phyloP scores from a whole-genome alignment of 331 rosid genomes.

The Rhamnella rubrinervis region DNA sequence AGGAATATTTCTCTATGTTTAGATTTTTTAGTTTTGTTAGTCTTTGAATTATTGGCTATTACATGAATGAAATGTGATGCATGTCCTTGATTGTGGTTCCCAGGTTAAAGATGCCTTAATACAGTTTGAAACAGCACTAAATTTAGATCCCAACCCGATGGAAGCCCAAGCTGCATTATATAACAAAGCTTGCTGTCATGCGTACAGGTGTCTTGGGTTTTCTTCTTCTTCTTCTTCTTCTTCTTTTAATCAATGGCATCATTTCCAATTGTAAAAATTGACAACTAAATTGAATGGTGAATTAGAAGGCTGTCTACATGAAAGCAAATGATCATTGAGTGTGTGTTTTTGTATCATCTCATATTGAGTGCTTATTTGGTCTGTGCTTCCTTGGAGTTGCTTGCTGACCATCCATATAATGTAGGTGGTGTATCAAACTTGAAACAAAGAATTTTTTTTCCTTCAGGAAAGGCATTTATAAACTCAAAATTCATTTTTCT shows the following conservation, averaged over 20 bases:
- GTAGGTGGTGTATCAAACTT: not conserved
- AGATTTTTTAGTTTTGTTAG: not conserved
- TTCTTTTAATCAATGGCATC: too few species aligned
- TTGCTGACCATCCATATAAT: too few species aligned
- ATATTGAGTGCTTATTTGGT: not conserved
- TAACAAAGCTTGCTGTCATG: constrained; percentile 98
- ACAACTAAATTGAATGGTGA: not conserved
- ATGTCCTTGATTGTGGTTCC: constrained; percentile 20
- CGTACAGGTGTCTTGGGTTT: constrained; percentile 55
- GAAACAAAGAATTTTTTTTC: not conserved
- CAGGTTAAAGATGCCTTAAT: constrained; percentile 95
- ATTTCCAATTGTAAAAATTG: not conserved
- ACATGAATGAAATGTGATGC: constrained; percentile 6
- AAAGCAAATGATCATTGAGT: not conserved
- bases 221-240: not conserved
- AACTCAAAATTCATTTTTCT: not conserved
- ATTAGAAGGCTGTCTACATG: not conserved
- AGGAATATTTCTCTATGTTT: not conserved
- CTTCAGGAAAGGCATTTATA: not conserved
- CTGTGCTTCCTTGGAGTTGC: not conserved
- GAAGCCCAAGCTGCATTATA: constrained; percentile 96
- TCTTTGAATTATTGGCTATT: not conserved
- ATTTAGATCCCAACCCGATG: constrained; percentile 75
- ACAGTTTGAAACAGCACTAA: constrained; percentile 86
- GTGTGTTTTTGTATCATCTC: not conserved